Base-by-base conservation (phyloP, 352 stramenopile genomes). In the Plasmopara muralis region DNA sequence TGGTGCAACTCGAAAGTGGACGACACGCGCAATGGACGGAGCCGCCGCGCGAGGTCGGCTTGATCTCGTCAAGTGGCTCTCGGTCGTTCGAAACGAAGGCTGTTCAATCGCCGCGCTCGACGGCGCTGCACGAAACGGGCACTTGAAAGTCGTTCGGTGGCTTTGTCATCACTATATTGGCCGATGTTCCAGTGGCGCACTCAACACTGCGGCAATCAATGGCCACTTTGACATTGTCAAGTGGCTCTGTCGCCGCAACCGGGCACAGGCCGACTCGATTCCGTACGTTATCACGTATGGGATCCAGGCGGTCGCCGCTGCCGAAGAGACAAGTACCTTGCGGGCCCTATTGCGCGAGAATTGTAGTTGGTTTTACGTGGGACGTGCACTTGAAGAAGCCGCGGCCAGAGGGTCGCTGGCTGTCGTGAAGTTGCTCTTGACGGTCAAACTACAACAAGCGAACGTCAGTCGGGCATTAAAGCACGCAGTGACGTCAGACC, bases 71-170 rank as follows among this genome's bases (percentile, higher is more conserved):
- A 66, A 58, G 20, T 66, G 58, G 58, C 12, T 62, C 9, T 59
- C 46, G 2, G 53, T 55, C 9, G 48, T 62, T 16, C 47, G 58
- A 18, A 66, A 54, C 25, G 58, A 66, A 25, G 58, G 58, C 4
- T 66, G 58, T 15, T 59, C 53, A 10, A 43, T 55, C 12, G 58
- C 53, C 37, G 58, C 58, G 9, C 51, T 66, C 9, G 53, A 66
- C 9, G 53, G 46, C 20, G 58, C 58, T 5, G 40, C 39, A 12
- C 39, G 37, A 37, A 66, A 66, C 12, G 58, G 58, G 18, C 58
- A 66, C 31, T 31, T 62, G 9, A 54, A 58, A 43, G 31, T 66
- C 1, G 58, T 66, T 0, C 62, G 58, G 33, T 66, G 58, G 58
- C 48, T 66, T n/a, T 53, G 33, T 7, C 20, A 40, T 37, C 58